phyloP scores from a whole-genome alignment of 371 early-diverging fungal genomes.

The Chytridium lagenaria region DNA sequence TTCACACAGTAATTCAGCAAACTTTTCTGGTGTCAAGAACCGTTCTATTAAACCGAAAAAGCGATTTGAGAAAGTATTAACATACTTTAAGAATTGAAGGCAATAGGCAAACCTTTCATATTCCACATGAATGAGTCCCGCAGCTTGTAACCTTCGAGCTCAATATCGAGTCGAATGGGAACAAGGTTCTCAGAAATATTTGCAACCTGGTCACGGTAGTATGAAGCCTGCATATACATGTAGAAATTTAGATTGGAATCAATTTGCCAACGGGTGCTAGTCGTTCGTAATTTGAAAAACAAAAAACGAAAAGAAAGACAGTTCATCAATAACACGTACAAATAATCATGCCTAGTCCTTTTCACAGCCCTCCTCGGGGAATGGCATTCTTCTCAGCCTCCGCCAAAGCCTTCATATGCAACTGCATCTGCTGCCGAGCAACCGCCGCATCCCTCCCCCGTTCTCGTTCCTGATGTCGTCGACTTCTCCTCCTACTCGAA shows the following conservation, averaged over 20 bases:
- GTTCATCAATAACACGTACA: conserved; percentile 33
- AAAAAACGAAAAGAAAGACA: conserved; percentile 11
- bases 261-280: no score
- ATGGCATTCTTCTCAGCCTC: conserved; percentile 32
- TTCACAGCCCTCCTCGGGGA: conserved; percentile 18
- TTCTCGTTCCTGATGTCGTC: neutral
- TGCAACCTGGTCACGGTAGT: conserved; percentile 32
- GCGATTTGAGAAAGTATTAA: no score
- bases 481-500: neutral
- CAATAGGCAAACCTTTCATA: conserved; percentile 72
- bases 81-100: neutral
- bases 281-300: no score
- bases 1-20: conserved; percentile 87
- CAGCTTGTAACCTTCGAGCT: conserved; percentile 82
- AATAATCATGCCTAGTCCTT: conserved; percentile 27
- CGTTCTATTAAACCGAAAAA: conserved; percentile 55
- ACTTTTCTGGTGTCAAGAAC: conserved; percentile 85
- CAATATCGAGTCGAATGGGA: conserved; percentile 89
- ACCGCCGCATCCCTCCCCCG: neutral
- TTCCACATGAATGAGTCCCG: conserved; percentile 94
- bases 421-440: neutral
- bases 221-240: conserved; percentile 26
- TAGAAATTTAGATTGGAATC: neutral
- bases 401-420: no score
- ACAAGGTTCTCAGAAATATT: conserved; percentile 58